Evolutionary conservation across 2,329 filamentous ascomycete species (phyloP), one percentile per base, ranked within the genome.

Genomic region (Lasiodiplodia hormozganensis): DNA sequence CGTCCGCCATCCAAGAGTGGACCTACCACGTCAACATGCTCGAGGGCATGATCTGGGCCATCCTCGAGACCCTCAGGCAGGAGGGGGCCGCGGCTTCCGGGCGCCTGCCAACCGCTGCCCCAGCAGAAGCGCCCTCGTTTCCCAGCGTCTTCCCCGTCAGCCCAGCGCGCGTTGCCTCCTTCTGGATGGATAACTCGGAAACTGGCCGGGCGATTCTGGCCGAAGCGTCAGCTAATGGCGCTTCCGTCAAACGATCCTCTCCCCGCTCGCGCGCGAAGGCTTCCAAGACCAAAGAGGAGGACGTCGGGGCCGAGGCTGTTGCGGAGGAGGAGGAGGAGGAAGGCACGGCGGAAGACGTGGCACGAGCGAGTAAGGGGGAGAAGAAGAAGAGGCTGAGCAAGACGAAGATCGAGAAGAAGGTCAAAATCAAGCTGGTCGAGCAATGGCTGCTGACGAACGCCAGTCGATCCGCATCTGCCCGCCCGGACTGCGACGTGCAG

Each of bases 21-120:
- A 95, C 92, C 3, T 77, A 96, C 51, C 85, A 92, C 1, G 92
- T 96, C 10, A 95, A 95, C 72, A 90, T 91, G 74, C 85, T 96
- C 25, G 93, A 96, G 77, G 88, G 89, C 4, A 96, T 96, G 89
- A 80, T 96, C 0, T 91, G 94, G 82, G 90, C 90, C 10, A 85
- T 89, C 14, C 78, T 95, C 47, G 83, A 85, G 62, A 86, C 89
- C 0, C 74, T 92, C 58, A 79, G 79, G 56, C 76, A 80, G 21
- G 77, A 85, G 60, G 16, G 14, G 31, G 31, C 31, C 60, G 16
- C 16, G 49, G 28, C 21, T 47, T 47, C 40, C 12, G 56, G 51
- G 7, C 36, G 10, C 38, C 23, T 54, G 3, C 40, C 18, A 8
- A 49, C 47, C 36, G 21, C 34, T 2, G 28, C 36, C 14, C 10